phyloP scores from a whole-genome alignment of 2,329 filamentous ascomycete species.

The Alternaria burnsii region DNA sequence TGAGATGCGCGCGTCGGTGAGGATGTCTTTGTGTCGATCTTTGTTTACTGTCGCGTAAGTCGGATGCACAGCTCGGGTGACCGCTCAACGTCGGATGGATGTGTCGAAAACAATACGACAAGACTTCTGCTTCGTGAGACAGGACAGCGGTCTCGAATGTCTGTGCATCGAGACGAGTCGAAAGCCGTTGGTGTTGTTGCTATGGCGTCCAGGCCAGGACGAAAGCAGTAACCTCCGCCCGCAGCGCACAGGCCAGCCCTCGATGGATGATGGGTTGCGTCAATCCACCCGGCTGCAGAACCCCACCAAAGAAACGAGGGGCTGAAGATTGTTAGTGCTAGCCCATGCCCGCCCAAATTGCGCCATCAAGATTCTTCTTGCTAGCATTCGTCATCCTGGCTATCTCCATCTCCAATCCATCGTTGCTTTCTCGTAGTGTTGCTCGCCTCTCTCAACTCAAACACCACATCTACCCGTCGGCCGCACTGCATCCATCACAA shows the following conservation, averaged over 20 bases:
- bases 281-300: conserved; percentile 14
- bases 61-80: not conserved
- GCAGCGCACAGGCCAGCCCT: conserved; percentile 14
- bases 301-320: conserved; percentile 29
- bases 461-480: conserved; percentile 40
- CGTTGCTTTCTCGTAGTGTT: conserved; percentile 40
- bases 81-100: not conserved
- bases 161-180: conserved; percentile 1
- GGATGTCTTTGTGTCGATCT: conserved; percentile 25
- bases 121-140: not conserved
- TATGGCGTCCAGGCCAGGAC: conserved; percentile 23
- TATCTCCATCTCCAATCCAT: conserved; percentile 38
- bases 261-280: conserved; percentile 12
- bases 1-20: conserved; percentile 2
- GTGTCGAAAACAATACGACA: not conserved
- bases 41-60: conserved; percentile 32
- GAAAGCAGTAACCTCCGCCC: conserved; percentile 33
- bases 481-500: conserved; percentile 24
- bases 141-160: conserved; percentile 1
- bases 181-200: conserved; percentile 23
- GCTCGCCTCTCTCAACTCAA: conserved; percentile 42
- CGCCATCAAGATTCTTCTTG: conserved; percentile 43
- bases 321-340: conserved; percentile 28
- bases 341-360: conserved; percentile 34
- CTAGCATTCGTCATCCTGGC: conserved; percentile 46